Conservation (phyloP, 164 flowering plant genomes). For the Protea cynaroides region DNA sequence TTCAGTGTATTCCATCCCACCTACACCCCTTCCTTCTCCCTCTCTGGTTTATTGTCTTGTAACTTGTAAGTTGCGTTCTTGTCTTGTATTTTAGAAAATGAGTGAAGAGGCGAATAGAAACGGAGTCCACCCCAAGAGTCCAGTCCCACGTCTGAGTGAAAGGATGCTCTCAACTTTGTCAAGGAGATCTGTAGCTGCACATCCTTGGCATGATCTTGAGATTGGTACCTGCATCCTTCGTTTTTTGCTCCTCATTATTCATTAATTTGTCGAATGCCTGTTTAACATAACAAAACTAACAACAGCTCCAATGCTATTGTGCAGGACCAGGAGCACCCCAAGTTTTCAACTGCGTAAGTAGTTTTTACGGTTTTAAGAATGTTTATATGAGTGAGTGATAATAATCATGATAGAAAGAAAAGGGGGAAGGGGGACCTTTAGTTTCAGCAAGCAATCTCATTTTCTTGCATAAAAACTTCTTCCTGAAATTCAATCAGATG, state of each 20-base stretch:
- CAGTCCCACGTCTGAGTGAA: conserved; percentile 45
- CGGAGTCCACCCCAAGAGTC: conserved; percentile 9
- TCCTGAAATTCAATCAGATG: background rate
- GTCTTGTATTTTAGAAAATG: conserved; percentile 16
- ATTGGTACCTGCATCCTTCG: conserved; percentile 41
- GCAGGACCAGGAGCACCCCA: conserved; percentile 69
- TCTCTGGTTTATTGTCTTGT: no score
- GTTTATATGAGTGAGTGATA: no score
- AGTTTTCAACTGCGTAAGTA: conserved; percentile 48
- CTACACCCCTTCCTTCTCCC: no score
- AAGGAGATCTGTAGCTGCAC: conserved; percentile 76
- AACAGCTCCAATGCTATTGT: conserved; percentile 7
- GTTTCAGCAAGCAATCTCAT: background rate
- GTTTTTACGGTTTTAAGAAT: background rate
- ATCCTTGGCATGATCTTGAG: conserved; percentile 88
- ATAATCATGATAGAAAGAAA: background rate
- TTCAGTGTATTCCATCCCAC: no score
- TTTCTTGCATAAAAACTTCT: background rate
- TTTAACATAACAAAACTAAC: background rate
- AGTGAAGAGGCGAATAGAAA: conserved; percentile 18
- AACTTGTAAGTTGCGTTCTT: no score
- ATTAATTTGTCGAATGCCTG: background rate
- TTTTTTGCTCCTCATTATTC: background rate
- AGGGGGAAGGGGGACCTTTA: background rate
- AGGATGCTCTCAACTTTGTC: conserved; percentile 74